These are phyloP conservation scores for Gossypium herbaceum DNA, from an alignment of 345 rosid species.

Conservation along the genomic window DNA sequence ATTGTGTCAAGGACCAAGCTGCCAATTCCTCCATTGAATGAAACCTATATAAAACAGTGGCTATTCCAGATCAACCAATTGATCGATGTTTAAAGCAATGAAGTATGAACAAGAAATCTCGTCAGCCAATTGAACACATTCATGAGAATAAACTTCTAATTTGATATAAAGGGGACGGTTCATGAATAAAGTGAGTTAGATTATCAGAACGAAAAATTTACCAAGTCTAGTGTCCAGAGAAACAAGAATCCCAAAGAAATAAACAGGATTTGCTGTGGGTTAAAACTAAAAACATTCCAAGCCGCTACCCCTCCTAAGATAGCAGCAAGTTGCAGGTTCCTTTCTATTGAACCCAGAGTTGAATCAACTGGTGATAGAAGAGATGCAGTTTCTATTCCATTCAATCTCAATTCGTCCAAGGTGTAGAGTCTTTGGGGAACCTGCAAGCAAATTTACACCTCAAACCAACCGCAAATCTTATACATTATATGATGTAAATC, in stretches of 20 bases:
- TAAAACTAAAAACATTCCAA: constrained; percentile 53
- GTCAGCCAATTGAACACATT: not conserved
- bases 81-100: not conserved
- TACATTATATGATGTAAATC: not conserved
- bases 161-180: not conserved
- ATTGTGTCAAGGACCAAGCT: constrained; percentile 76
- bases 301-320: constrained; percentile 57
- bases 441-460: constrained; percentile 24
- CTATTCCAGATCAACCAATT: not conserved
- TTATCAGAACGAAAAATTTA: constrained; percentile 24
- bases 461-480: not conserved
- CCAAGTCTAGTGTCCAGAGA: constrained; percentile 74
- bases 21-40: constrained; percentile 81
- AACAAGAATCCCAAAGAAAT: constrained; percentile 62
- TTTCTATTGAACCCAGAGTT: constrained; percentile 76
- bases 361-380: constrained; percentile 77
- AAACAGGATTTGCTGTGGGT: constrained; percentile 55
- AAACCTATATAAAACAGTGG: constrained; percentile 38
- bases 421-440: constrained; percentile 86
- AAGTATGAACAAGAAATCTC: not conserved
- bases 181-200: not conserved
- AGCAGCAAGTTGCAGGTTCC: constrained; percentile 65
- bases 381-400: constrained; percentile 65
- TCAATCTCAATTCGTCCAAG: constrained; percentile 74
- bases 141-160: not conserved